Conservation (phyloP, 2,329 filamentous ascomycete genomes). For the Westerdykella ornata region DNA sequence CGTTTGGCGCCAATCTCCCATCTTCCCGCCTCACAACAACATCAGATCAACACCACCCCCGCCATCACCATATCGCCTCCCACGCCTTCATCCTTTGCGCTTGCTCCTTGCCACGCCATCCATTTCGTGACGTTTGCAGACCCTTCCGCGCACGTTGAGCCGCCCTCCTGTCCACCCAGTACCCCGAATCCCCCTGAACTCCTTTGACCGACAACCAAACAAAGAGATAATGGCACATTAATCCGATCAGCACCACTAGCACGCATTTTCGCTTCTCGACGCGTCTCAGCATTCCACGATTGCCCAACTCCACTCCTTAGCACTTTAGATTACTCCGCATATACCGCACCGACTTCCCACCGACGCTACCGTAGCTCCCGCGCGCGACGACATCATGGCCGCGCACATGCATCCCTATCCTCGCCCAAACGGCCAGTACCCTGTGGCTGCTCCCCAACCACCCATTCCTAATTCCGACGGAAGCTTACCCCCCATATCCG, state of each 20-base stretch:
- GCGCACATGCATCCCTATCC: constrained; percentile 16
- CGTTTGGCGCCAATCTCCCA: too few relatives aligned
- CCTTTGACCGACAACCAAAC: constrained; percentile 1
- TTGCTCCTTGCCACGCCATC: too few relatives aligned
- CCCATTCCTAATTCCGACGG: not conserved
- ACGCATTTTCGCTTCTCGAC: too few relatives aligned
- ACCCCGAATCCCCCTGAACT: not conserved
- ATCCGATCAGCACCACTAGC: not conserved
- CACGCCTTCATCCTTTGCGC: not conserved
- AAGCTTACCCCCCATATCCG: not conserved
- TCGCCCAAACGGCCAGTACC: constrained; percentile 17
- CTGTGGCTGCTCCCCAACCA: constrained; percentile 7
- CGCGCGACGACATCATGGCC: not conserved
- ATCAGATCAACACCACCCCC: constrained; percentile 6
- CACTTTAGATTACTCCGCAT: too few relatives aligned
- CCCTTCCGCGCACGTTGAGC: too few relatives aligned
- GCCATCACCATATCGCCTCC: not conserved
- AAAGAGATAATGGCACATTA: constrained; percentile 1
- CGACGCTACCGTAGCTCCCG: not conserved
- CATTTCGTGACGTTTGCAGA: too few relatives aligned
- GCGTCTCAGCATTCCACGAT: too few relatives aligned
- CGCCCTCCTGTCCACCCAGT: constrained; percentile 23
- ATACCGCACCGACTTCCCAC: too few relatives aligned
- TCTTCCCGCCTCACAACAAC: not conserved
- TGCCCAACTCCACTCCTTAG: too few relatives aligned